Percentiles rank a stretch among this genome's conserved stretches.
phyloP scores from a whole-genome alignment of 805 yeast genomes.

The Hyphopichia homilentoma region DNA sequence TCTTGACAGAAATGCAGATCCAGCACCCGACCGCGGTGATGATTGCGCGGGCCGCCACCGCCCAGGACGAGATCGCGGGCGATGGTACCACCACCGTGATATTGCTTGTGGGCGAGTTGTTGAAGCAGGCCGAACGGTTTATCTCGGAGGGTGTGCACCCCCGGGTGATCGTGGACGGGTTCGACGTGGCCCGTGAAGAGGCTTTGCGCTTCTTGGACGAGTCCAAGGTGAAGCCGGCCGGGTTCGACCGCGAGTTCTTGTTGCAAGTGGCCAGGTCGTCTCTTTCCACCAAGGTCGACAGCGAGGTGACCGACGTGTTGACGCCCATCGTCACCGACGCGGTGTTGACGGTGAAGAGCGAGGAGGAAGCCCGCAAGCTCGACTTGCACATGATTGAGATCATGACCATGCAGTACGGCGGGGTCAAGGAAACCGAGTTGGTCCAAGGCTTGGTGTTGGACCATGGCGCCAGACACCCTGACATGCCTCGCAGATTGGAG shows the following conservation, averaged over 20 bases:
- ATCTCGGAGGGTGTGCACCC: slow-evolving; percentile 95
- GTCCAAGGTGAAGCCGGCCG: slow-evolving; percentile 52
- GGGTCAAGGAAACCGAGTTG: slow-evolving; percentile 77
- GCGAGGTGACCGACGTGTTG: slow-evolving; percentile 72
- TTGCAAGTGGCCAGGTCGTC: slow-evolving; percentile 91
- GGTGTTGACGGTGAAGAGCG: slow-evolving; percentile 68
- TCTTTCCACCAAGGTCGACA: slow-evolving; percentile 77
- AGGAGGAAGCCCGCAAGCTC: slow-evolving; percentile 44
- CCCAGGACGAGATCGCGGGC: slow-evolving; percentile 99
- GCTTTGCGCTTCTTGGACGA: slow-evolving; percentile 64
- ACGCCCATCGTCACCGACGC: slow-evolving; percentile 97
- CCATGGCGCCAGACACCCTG: slow-evolving; percentile 99
- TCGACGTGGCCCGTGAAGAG: slow-evolving; percentile 81
- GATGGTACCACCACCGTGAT: slow-evolving; percentile 98
- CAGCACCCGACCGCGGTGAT: slow-evolving; percentile 48
- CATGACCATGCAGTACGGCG: slow-evolving; percentile 95
- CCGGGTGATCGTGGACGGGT: slow-evolving; percentile 89
- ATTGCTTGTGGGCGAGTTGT: slow-evolving; percentile 86
- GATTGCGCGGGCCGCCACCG: slow-evolving; percentile 93
- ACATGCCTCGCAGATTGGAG: slow-evolving; percentile 87
- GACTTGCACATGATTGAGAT: slow-evolving; percentile 98
- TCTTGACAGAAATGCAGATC: slow-evolving; percentile 94
- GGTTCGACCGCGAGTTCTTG: slow-evolving; percentile 80
- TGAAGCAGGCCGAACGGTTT: slow-evolving; percentile 91
- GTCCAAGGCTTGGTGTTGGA: slow-evolving; percentile 90